Percentiles rank a stretch among this genome's conserved stretches.
Evolutionary conservation across 768 basidiomycete species (phyloP).

Genomic region (Phallus indusiatus): DNA sequence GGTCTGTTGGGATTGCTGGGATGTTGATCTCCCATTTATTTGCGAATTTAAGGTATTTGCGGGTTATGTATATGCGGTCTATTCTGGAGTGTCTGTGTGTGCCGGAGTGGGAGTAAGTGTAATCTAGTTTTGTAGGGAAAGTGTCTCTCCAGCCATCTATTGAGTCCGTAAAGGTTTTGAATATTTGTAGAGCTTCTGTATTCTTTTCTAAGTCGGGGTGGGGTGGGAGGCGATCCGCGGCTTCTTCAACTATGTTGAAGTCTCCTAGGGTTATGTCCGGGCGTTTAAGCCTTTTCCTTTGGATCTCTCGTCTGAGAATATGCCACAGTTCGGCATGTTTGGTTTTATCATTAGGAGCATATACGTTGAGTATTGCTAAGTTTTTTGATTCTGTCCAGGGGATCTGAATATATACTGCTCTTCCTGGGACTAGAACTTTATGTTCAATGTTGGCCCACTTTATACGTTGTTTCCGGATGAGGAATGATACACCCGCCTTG

Average conservation of each 20-base stretch:
- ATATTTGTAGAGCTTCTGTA: background rate
- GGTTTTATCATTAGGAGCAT: no score
- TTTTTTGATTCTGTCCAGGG: no score
- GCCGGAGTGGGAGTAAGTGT: background rate
- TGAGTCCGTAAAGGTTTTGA: background rate
- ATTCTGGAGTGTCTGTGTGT: background rate
- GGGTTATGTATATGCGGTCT: background rate
- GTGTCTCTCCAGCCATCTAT: background rate
- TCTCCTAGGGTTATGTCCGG: background rate
- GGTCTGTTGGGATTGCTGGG: background rate
- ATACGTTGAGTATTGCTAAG: no score
- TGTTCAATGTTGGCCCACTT: no score
- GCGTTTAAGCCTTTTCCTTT: no score
- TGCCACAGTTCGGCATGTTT: no score
- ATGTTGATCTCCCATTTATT: background rate
- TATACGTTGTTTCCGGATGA: no score
- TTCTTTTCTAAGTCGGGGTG: background rate
- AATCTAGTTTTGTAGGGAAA: background rate
- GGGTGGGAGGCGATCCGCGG: background rate
- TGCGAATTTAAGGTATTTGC: no score
- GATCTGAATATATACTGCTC: no score
- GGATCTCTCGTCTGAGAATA: no score
- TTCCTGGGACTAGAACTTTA: no score
- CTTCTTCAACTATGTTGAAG: background rate
- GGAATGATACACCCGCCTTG: no score